Percentiles rank a stretch among this genome's conserved stretches.
These are phyloP conservation scores for Dactylellina sp. DNA, from an alignment of 2,329 filamentous ascomycete species.

Conservation along the genomic window DNA sequence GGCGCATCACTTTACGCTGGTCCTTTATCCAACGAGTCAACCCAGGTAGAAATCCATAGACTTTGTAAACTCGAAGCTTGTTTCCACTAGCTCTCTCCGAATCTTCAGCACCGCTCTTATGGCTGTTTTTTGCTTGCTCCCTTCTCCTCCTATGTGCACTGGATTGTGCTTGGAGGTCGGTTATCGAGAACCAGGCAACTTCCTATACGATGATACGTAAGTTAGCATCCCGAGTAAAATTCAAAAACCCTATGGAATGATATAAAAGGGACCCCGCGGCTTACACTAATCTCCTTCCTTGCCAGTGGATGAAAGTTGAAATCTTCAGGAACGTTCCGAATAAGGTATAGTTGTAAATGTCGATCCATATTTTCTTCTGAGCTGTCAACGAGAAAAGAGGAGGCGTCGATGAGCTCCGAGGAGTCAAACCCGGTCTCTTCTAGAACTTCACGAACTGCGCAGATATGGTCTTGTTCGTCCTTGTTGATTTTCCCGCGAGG, in stretches of 20 bases:
- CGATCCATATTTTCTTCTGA: slow-evolving; percentile 76
- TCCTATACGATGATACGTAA: slow-evolving; percentile 20
- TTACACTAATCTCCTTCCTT: slow-evolving; percentile 87
- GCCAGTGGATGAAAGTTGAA: slow-evolving; percentile 89
- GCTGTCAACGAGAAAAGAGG: slow-evolving; percentile 76
- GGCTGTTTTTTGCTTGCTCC: slow-evolving; percentile 75
- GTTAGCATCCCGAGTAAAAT: slow-evolving; percentile 29
- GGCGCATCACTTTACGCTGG: slow-evolving; percentile 39
- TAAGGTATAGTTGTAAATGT: slow-evolving; percentile 91
- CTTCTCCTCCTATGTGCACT: slow-evolving; percentile 33
- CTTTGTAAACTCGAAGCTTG: slow-evolving; percentile 96
- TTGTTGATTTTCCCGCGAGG: slow-evolving; percentile 98
- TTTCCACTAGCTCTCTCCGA: slow-evolving; percentile 71
- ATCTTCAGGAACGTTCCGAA: slow-evolving; percentile 86
- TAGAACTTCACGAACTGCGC: slow-evolving; percentile 91
- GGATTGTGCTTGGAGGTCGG: slow-evolving; percentile 45
- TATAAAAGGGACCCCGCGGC: slow-evolving; percentile 52
- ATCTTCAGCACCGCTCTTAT: slow-evolving; percentile 70
- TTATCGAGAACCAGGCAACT: slow-evolving; percentile 50
- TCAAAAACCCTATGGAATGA: background rate
- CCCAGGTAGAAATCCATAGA: slow-evolving; percentile 87
- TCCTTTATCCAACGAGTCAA: slow-evolving; percentile 84
- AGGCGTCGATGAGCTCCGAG: slow-evolving; percentile 77
- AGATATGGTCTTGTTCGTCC: slow-evolving; percentile 92
- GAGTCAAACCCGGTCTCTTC: slow-evolving; percentile 96